These are phyloP conservation scores for Penicillium polonicum DNA, from an alignment of 2,329 filamentous ascomycete genomes.

Conservation along the genomic window DNA sequence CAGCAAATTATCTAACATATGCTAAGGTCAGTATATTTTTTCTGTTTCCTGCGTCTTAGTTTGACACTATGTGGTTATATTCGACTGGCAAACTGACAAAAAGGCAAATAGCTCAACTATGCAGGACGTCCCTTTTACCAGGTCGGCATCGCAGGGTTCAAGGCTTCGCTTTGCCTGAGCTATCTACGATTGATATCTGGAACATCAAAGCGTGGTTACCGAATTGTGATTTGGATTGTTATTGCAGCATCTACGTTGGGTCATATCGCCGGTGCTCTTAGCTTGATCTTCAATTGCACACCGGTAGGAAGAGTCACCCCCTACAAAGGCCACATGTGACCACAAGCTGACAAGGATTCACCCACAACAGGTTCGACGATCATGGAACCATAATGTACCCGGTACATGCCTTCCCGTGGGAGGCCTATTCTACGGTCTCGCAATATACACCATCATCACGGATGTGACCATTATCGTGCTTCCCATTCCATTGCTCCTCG, in stretches of 20 bases:
- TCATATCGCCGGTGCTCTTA: conserved; percentile 51
- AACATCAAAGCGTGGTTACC: conserved; percentile 49
- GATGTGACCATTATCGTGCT: conserved; percentile 53
- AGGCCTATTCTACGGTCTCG: conserved; percentile 54
- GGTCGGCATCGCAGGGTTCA: conserved; percentile 57
- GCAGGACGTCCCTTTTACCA: conserved; percentile 57
- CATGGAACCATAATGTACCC: conserved; percentile 45
- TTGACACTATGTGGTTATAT: neutral
- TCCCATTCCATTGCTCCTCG: conserved; percentile 52
- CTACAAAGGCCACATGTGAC: neutral
- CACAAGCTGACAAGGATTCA: neutral
- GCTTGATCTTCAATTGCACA: conserved; percentile 52
- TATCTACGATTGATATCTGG: conserved; percentile 53
- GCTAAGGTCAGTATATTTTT: conserved; percentile 33
- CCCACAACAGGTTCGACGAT: conserved; percentile 34
- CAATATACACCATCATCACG: conserved; percentile 53
- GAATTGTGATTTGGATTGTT: conserved; percentile 46
- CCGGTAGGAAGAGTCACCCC: conserved; percentile 39
- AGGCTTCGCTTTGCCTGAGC: conserved; percentile 54
- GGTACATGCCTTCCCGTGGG: conserved; percentile 50
- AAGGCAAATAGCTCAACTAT: conserved; percentile 46
- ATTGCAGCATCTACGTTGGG: conserved; percentile 47
- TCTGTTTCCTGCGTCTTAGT: neutral
- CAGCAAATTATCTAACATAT: conserved; percentile 47
- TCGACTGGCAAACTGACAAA: neutral